Evolutionary conservation across 345 rosid genomes (phyloP), one percentile per base, ranked within the genome.

Genomic region (Populus euphratica): DNA sequence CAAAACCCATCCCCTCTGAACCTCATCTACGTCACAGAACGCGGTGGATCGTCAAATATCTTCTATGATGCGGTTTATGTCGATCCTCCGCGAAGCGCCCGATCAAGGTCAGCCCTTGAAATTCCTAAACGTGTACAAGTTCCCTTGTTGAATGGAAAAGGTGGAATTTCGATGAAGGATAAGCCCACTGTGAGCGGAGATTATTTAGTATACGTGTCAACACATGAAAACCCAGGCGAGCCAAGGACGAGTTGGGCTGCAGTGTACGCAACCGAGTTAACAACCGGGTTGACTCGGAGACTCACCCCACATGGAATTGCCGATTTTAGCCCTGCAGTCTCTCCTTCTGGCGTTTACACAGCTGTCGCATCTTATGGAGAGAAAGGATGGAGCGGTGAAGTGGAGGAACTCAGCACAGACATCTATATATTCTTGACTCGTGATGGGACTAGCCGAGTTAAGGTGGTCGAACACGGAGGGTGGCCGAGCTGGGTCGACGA

Each of bases 401-500:
- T 91, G 20, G 92, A 88, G 81, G 94, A 88, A 78, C 88, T 94
- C 18, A 85, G 84, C 43, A 91, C 97, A 25, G 94, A 93, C 77
- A 89, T 94, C 73, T 93, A 90, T 38, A 76, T 91, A 0, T 94
- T 91, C 85, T 80, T 79, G 78, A 94, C 97, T 81, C 83, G 87
- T n/a, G 93, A 94, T 73, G 97, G 97, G 76, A 79, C 87, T 79
- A 85, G 52, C 43, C 87, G 97, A 70, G 89, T 87, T 76, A 94
- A 93, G 86, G 89, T 89, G 17, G 91, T 90, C 47, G 89, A 91
- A 70, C 92, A 88, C 80, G 97, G 97, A 61, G 98, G 95, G 0
- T 94, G 98, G 98, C 97, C 97, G 70, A 81, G 90, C 82, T 93
- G 95, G 98, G 90, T 88, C 6, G 95, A 94, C 79, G 94, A 93